These are phyloP conservation scores for Polymyxa betae DNA, from an alignment of 208 protist species.

Conservation along the genomic window DNA sequence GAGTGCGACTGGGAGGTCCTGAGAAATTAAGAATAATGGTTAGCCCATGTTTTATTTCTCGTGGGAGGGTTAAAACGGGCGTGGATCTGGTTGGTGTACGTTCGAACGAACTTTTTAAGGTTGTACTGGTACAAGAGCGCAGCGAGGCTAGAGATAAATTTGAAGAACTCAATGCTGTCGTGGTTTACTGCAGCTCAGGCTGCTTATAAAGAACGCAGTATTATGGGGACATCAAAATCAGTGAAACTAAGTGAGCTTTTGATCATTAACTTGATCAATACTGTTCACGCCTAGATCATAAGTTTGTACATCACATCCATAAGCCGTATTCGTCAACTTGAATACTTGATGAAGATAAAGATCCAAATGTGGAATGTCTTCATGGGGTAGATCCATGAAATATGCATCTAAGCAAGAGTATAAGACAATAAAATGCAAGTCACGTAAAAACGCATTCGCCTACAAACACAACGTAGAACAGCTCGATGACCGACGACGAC, in stretches of 20 bases:
- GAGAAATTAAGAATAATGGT: no score
- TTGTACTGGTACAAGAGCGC: no score
- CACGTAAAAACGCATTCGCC: background rate
- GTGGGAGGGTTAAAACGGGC: no score
- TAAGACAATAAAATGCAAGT: background rate
- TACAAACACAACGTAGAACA: constrained; percentile 49
- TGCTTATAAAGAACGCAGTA: no score
- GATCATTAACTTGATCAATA: constrained; percentile 49
- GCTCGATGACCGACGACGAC: constrained; percentile 58
- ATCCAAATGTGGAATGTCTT: constrained; percentile 38
- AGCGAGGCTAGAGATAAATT: no score
- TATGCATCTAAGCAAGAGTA: constrained; percentile 56
- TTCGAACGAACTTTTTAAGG: no score
- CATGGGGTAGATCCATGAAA: constrained; percentile 55
- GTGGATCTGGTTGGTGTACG: no score
- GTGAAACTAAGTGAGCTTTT: background rate
- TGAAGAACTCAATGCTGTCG: no score
- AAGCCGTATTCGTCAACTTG: constrained; percentile 25
- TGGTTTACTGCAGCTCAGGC: no score
- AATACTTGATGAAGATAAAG: constrained; percentile 57
- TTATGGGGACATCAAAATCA: no score
- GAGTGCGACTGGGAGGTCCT: no score
- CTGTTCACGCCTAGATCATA: constrained; percentile 25
- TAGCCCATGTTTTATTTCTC: no score
- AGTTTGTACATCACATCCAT: constrained; percentile 38